Conservation (phyloP, 257 asterid genomes). For the Sherardia arvensis region DNA sequence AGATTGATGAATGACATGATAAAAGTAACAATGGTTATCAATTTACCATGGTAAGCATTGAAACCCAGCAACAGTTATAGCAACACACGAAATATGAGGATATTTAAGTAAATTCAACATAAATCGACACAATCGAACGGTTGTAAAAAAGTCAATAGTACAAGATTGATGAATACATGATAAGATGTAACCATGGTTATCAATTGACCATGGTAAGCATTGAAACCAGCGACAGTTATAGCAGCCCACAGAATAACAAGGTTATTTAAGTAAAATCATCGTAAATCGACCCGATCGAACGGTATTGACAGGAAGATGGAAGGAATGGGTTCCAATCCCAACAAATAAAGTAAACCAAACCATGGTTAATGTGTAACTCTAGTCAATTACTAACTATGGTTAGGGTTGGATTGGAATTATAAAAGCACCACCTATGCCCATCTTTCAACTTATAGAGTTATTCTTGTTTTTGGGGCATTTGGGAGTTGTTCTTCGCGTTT, state of each 20-base stretch:
- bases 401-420: constrained; percentile 20
- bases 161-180: too few relatives aligned
- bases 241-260: too few relatives aligned
- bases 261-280: background rate
- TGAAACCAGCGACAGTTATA: too few relatives aligned
- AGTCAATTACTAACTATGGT: constrained; percentile 34
- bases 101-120: too few relatives aligned
- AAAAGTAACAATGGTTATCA: background rate
- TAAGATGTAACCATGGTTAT: background rate
- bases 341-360: constrained; percentile 16
- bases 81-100: too few relatives aligned
- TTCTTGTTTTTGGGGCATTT: constrained; percentile 15
- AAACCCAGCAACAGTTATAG: too few relatives aligned
- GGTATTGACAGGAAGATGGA: too few relatives aligned
- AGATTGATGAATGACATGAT: too few relatives aligned
- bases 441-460: constrained; percentile 1
- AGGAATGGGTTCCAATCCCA: background rate
- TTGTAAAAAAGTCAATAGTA: too few relatives aligned
- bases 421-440: constrained; percentile 18
- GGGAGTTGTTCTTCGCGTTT: constrained; percentile 22
- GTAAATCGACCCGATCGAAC: background rate
- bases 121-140: too few relatives aligned
- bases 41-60: background rate
- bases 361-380: constrained; percentile 21
- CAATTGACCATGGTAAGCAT: background rate